Percentiles rank a stretch among this genome's conserved stretches.
Conservation (phyloP, 1,284 basidiomycete species). For the Lentinula novae-zelandiae region DNA sequence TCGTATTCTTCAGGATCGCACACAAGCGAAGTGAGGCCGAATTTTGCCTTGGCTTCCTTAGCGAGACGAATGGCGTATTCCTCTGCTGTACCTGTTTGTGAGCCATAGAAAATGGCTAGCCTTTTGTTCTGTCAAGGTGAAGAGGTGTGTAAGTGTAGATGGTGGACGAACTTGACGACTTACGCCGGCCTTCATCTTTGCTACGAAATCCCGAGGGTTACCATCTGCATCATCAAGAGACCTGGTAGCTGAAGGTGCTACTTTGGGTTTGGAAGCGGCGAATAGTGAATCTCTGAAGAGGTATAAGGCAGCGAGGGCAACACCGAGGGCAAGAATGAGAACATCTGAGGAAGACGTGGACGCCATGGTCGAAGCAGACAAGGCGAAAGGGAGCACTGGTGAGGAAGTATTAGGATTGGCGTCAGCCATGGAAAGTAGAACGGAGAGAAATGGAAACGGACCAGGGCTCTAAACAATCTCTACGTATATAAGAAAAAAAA, state of each 20-base stretch:
- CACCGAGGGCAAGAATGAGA: slow-evolving; percentile 64
- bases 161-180: slow-evolving; percentile 29
- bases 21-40: slow-evolving; percentile 88
- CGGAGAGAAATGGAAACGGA: slow-evolving; percentile 13
- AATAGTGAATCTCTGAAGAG: slow-evolving; percentile 79
- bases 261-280: slow-evolving; percentile 55
- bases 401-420: slow-evolving; percentile 26
- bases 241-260: slow-evolving; percentile 41
- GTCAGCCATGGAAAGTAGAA: slow-evolving; percentile 26
- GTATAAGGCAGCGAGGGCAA: slow-evolving; percentile 69
- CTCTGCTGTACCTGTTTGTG: slow-evolving; percentile 95
- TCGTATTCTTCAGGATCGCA: slow-evolving; percentile 98
- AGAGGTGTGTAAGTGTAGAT: slow-evolving; percentile 1
- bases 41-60: slow-evolving; percentile 93
- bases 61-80: slow-evolving; percentile 93
- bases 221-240: slow-evolving; percentile 54
- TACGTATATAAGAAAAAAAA: slow-evolving; percentile 5
- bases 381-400: slow-evolving; percentile 30
- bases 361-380: slow-evolving; percentile 42
- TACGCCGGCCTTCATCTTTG: slow-evolving; percentile 87
- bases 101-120: slow-evolving; percentile 93
- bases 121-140: slow-evolving; percentile 76
- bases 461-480: slow-evolving; percentile 12
- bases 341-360: slow-evolving; percentile 58
- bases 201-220: slow-evolving; percentile 86